Percentiles rank a stretch among this genome's conserved stretches.
Conservation (phyloP, 2,329 filamentous ascomycete species). For the Neonectria sp. region DNA sequence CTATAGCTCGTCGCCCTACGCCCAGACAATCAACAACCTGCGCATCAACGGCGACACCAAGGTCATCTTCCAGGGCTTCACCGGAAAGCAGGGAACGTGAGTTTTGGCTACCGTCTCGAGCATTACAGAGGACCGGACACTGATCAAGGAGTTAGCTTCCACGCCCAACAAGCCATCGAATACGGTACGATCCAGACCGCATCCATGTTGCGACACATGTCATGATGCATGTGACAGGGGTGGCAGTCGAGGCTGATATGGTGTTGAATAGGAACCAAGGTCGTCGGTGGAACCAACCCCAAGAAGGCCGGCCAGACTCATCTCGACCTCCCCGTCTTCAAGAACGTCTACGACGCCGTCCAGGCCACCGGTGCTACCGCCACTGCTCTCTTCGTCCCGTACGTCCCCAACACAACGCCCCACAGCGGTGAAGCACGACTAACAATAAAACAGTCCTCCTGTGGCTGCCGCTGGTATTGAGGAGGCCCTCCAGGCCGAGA, state of each 20-base stretch:
- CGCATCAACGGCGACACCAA: slow-evolving; percentile 94
- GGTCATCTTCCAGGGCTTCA: slow-evolving; percentile 97
- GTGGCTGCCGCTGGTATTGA: slow-evolving; percentile 95
- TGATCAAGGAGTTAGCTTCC: slow-evolving; percentile 77
- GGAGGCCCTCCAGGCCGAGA: slow-evolving; percentile 93
- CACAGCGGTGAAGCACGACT: slow-evolving; percentile 28
- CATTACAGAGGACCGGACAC: slow-evolving; percentile 1
- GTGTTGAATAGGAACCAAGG: slow-evolving; percentile 82
- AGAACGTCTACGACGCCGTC: slow-evolving; percentile 87
- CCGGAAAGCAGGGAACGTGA: slow-evolving; percentile 95
- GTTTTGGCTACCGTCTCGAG: slow-evolving; percentile 53
- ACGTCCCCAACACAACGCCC: slow-evolving; percentile 53
- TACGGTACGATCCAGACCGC: slow-evolving; percentile 79
- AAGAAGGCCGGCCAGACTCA: slow-evolving; percentile 97
- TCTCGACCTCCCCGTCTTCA: slow-evolving; percentile 93
- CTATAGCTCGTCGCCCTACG: slow-evolving; percentile 84
- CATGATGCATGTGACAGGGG: slow-evolving; percentile 47
- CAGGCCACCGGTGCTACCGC: slow-evolving; percentile 93
- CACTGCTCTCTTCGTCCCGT: slow-evolving; percentile 97
- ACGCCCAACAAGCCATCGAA: slow-evolving; percentile 97
- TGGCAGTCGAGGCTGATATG: slow-evolving; percentile 44
- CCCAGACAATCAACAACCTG: slow-evolving; percentile 85
- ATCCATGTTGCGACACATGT: slow-evolving; percentile 42
- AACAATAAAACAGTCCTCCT: slow-evolving; percentile 76
- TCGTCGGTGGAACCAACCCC: slow-evolving; percentile 98